phyloP scores from a whole-genome alignment of 2,329 filamentous ascomycete species.

The Cladosporium sp. region DNA sequence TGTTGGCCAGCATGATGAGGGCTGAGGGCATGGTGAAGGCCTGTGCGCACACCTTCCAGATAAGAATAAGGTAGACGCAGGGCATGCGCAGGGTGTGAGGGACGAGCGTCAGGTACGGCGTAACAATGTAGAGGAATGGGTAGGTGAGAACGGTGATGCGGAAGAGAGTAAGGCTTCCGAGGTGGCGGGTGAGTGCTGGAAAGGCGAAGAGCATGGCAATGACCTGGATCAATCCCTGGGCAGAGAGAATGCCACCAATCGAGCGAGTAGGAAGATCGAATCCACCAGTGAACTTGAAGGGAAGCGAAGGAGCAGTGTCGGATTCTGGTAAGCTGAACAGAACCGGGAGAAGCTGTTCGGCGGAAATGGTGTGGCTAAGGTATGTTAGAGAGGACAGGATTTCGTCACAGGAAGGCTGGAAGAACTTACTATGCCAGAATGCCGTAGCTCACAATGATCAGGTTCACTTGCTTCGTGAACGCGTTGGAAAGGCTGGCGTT shows the following conservation, averaged over 20 bases:
- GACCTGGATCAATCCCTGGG: slow-evolving; percentile 87
- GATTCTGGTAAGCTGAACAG: slow-evolving; percentile 70
- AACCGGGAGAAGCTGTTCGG: slow-evolving; percentile 88
- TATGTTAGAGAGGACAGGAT: background rate
- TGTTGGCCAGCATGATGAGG: slow-evolving; percentile 82
- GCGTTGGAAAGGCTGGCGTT: slow-evolving; percentile 49
- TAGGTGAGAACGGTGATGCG: slow-evolving; percentile 75
- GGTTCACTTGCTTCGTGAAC: slow-evolving; percentile 78
- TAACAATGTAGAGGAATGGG: slow-evolving; percentile 79
- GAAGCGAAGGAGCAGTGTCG: slow-evolving; percentile 53
- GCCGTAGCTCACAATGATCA: slow-evolving; percentile 85
- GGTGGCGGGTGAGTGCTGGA: slow-evolving; percentile 65
- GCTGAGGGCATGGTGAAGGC: slow-evolving; percentile 89
- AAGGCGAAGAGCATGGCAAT: slow-evolving; percentile 80
- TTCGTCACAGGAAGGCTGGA: background rate
- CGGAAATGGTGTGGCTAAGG: slow-evolving; percentile 86
- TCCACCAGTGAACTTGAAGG: slow-evolving; percentile 84
- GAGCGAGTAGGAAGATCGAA: slow-evolving; percentile 77
- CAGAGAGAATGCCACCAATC: slow-evolving; percentile 81
- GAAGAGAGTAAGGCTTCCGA: slow-evolving; percentile 79
- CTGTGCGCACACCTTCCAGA: slow-evolving; percentile 90
- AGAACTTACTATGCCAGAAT: slow-evolving; percentile 85
- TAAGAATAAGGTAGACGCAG: slow-evolving; percentile 70
- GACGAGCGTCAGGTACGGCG: slow-evolving; percentile 83
- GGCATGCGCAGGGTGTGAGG: slow-evolving; percentile 66